phyloP scores from a whole-genome alignment of 192 early-diverging fungal species.

The Coemansia pectinata region DNA sequence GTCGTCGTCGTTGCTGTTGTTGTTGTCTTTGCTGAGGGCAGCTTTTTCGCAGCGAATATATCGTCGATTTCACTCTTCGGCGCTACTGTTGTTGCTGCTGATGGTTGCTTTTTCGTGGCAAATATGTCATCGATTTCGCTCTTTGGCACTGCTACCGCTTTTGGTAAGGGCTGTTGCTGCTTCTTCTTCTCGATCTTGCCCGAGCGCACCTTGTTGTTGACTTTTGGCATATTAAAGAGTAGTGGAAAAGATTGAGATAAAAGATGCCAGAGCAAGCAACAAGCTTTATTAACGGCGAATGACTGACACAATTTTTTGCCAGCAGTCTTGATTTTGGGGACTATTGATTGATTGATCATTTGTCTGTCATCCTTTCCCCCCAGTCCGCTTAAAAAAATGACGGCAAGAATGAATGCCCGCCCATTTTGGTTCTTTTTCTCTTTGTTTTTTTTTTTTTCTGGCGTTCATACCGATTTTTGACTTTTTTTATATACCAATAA shows the following conservation, averaged over 20 bases:
- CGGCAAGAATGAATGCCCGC: not conserved
- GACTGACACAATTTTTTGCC: not conserved
- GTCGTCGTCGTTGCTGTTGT: too few relatives aligned
- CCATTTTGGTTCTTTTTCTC: not conserved
- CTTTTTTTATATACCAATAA: not conserved
- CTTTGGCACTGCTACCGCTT: not conserved
- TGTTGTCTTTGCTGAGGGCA: too few relatives aligned
- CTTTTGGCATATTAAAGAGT: not conserved
- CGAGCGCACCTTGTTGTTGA: constrained; percentile 9
- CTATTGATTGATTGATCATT: not conserved
- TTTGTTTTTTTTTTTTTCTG: too few relatives aligned
- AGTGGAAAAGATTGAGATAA: not conserved
- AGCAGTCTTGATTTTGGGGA: not conserved
- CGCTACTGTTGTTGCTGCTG: constrained; percentile 4
- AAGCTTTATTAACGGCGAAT: not conserved
- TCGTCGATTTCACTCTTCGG: not conserved
- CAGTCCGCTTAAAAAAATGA: not conserved
- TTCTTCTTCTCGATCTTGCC: constrained; percentile 29
- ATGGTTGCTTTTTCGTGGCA: not conserved
- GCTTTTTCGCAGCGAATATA: too few relatives aligned
- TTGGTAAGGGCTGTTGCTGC: not conserved
- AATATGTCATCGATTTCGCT: constrained; percentile 52
- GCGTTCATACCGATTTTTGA: not conserved
- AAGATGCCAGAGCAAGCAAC: not conserved
- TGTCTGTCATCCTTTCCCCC: not conserved